Conservation (phyloP, 2,329 filamentous ascomycete genomes). For the Paecilomyces formosus region DNA sequence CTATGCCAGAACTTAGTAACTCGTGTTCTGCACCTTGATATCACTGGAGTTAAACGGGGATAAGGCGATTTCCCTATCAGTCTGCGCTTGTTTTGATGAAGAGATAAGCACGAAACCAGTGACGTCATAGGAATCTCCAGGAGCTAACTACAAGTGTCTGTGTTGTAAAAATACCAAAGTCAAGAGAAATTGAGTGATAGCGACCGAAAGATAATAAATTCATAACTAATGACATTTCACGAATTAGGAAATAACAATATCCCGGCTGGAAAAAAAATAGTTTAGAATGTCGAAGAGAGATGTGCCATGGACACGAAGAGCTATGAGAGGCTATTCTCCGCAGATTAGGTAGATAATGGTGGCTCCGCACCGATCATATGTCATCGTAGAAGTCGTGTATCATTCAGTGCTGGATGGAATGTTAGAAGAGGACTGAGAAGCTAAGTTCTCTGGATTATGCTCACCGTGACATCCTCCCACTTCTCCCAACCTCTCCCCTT, state of each 20-base stretch:
- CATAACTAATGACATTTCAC: background rate
- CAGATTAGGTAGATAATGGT: background rate
- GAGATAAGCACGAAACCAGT: background rate
- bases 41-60: background rate
- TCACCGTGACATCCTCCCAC: constrained; percentile 39
- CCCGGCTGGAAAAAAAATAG: background rate
- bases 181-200: background rate
- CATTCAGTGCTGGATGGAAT: background rate
- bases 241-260: background rate
- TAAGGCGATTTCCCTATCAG: background rate
- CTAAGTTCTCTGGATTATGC: constrained; percentile 1
- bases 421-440: background rate
- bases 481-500: constrained; percentile 89
- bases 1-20: background rate
- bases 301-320: background rate
- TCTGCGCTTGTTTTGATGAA: background rate
- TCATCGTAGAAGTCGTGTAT: background rate
- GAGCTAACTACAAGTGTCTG: background rate
- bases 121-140: background rate
- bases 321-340: background rate
- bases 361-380: background rate
- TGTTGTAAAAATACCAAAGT: background rate
- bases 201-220: background rate
- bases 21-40: background rate
- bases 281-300: background rate